Evolutionary conservation across 805 yeast genomes (phyloP), one percentile per base, ranked within the genome.

Genomic region (Lipomyces orientalis): DNA sequence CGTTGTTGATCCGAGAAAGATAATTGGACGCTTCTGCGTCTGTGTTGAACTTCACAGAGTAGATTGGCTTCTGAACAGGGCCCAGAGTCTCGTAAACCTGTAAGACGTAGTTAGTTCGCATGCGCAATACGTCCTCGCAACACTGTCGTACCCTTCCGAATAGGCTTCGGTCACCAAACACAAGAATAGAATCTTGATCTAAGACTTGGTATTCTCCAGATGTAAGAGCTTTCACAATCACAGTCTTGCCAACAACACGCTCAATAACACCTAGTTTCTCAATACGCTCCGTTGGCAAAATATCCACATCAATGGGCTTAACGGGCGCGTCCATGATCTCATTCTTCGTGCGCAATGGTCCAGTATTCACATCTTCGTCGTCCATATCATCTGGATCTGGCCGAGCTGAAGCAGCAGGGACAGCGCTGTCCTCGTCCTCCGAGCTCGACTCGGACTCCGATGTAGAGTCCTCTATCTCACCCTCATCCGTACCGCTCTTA

Each of bases 151-250:
- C 79, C 0, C 89, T 88, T 0, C 98, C 98, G 16, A 95, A 73
- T 0, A 89, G 79, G 1, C 85, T 82, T 58, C 89, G 82, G 75
- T 91, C 92, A 70, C 87, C 88, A 57, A 93, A 84, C 74, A 97
- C 91, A 2, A 94, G 82, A 0, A 94, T 81, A 0, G 97, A 88
- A 33, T 71, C 73, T 16, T 92, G 98, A 71, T 88, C 90, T 46
- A 94, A 81, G 2, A 93, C 90, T 55, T 93, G 81, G 75, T 88
- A 90, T 74, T 95, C 98, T 12, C 96, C 98, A 1, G 97, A 90
- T 0, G 83, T 78, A 14, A 79, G 79, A 0, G 97, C 95, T 73
- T 87, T 87, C 31, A 95, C 82, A 5, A 95, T 84, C 1, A 90
- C 85, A 65, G 90, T 88, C 63, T 82, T 83, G 54, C 92, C 97